Evolutionary conservation across 306 rosid species (phyloP).

Genomic region (Vigna unguiculata): DNA sequence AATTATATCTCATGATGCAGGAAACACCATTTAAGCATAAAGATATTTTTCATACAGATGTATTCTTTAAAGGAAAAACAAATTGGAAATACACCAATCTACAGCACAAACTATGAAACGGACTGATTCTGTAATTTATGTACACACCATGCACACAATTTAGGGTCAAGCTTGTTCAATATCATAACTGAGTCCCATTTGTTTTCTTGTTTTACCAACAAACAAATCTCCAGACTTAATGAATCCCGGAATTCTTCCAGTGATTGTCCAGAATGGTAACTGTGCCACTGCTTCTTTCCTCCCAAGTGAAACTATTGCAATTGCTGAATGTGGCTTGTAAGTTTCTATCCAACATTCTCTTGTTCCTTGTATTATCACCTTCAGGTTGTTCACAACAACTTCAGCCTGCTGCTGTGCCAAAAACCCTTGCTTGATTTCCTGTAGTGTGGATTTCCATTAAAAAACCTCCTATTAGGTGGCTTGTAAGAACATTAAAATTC

Average conservation of each 20-base stretch:
- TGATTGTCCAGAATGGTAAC: slow-evolving; percentile 57
- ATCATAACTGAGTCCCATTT: slow-evolving; percentile 60
- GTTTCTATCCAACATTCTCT: slow-evolving; percentile 54
- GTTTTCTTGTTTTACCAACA: slow-evolving; percentile 75
- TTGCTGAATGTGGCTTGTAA: slow-evolving; percentile 53
- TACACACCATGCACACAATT: slow-evolving; percentile 17
- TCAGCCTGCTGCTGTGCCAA: slow-evolving; percentile 75
- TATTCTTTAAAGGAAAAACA: slow-evolving; percentile 14
- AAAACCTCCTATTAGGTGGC: slow-evolving; percentile 27
- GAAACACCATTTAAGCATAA: slow-evolving; percentile 22
- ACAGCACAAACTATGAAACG: slow-evolving; percentile 17
- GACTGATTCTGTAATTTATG: slow-evolving; percentile 7
- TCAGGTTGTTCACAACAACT: slow-evolving; percentile 72
- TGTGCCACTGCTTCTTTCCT: slow-evolving; percentile 79
- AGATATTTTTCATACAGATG: not conserved
- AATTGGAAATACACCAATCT: not conserved
- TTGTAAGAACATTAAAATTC: slow-evolving; percentile 37
- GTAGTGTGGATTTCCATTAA: slow-evolving; percentile 38
- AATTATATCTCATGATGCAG: slow-evolving; percentile 17
- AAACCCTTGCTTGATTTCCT: slow-evolving; percentile 87
- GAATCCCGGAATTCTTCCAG: slow-evolving; percentile 67
- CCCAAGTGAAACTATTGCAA: slow-evolving; percentile 78
- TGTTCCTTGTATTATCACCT: slow-evolving; percentile 53
- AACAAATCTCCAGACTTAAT: slow-evolving; percentile 79
- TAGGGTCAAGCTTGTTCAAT: slow-evolving; percentile 18